Base-by-base conservation (phyloP, 2,329 filamentous ascomycete species). In the Epicoccum nigrum region DNA sequence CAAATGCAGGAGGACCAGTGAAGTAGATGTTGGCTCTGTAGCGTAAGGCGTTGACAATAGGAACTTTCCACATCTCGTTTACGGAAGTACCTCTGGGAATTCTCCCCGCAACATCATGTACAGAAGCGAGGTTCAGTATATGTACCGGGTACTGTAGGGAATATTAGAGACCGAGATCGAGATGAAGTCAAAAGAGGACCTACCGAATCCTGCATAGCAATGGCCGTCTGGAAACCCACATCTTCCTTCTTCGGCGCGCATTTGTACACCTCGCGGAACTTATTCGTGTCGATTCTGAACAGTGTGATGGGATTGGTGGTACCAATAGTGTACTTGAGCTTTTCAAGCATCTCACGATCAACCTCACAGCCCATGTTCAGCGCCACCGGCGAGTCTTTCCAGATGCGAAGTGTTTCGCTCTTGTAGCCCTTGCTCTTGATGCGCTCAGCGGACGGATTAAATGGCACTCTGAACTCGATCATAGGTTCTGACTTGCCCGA, bases 1-100 rank as follows among this genome's bases (percentile, higher is more conserved):
- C 81, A 62, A 88, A 90, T 4, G 85, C 77, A 1, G 81, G 75
- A 0, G 81, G 78, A 3, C 87, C 86, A 4, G 84, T 83, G 41
- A 89, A 73, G 59, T 90, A 85, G 27, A 92, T 84, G 62, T 92
- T 92, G 30, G 88, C 82, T 19, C 88, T 81, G 72, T 90, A 92
- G 11, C 86, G 81, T 13, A 81, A 74, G 7, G 83, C 81, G 48
- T 87, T 83, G 0, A 91, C 77, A 21, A 79, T 74, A 21, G 78
- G 51, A 2, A 50, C 7, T 27, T 31, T 43, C 20, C 19, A 51
- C 42, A 38, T 28, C 6, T 32, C 19, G n/a, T 76, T 78, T 69
- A 73, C 41, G 19, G 17, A 39, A 25, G 47, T 49, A 54, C 51
- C 51, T 47, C 79, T 79, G 1, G 80, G 77, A 7, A 89, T 78